phyloP scores from a whole-genome alignment of 495 filamentous ascomycete genomes.

The Hyaloscypha hepaticicola region DNA sequence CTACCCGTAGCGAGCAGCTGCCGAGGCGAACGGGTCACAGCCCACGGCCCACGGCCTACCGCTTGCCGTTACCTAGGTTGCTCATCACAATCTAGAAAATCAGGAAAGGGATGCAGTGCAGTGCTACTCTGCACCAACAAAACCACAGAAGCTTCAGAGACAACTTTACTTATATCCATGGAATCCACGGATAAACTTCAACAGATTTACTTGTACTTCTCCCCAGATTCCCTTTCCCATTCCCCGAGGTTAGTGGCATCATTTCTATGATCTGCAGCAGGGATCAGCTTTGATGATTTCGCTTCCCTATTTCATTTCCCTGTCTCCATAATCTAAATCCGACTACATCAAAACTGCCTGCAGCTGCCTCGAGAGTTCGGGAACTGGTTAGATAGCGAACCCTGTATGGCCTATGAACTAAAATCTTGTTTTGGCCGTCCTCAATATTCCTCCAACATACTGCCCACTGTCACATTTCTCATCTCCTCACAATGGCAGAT shows the following conservation, averaged over 20 bases:
- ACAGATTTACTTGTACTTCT: too few relatives aligned
- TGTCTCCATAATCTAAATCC: not conserved
- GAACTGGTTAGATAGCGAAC: not conserved
- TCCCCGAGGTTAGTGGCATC: not conserved
- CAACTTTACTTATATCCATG: too few relatives aligned
- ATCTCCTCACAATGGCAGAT: conserved; percentile 1
- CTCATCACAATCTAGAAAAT: too few relatives aligned
- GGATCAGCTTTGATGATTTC: conserved; percentile 5
- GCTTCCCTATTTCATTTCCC: conserved; percentile 5
- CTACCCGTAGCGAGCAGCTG: too few relatives aligned
- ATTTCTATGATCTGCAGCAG: conserved; percentile 8
- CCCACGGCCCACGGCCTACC: too few relatives aligned
- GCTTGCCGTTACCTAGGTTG: too few relatives aligned
- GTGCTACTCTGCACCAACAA: too few relatives aligned
- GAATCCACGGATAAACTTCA: too few relatives aligned
- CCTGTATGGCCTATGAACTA: not conserved
- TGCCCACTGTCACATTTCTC: not conserved
- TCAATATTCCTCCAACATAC: not conserved
- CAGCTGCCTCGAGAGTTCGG: not conserved
- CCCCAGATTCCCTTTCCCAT: not conserved
- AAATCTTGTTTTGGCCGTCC: not conserved
- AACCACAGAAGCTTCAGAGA: too few relatives aligned
- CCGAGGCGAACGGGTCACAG: too few relatives aligned
- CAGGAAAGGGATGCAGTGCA: too few relatives aligned
- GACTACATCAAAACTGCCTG: not conserved